Percentiles rank a stretch among this genome's conserved stretches.
Conservation (phyloP, 169 alveolate species). For the Plasmodium yoelii region DNA sequence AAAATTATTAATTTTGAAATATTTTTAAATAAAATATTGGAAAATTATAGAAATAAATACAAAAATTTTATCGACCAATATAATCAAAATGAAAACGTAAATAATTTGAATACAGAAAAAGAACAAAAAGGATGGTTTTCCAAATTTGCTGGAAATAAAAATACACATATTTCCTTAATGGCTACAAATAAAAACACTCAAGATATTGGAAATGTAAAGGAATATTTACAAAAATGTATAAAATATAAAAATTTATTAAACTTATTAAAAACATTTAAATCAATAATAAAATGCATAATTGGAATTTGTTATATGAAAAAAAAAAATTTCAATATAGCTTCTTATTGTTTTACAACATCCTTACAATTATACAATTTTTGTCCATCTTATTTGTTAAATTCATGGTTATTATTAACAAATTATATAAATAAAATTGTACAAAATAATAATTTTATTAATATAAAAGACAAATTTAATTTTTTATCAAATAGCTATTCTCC, state of each 20-base stretch:
- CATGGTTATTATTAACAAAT: slow-evolving; percentile 52
- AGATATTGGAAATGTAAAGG: not conserved
- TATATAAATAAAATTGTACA: slow-evolving; percentile 41
- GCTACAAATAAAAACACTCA: not conserved
- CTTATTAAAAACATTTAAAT: slow-evolving; percentile 11
- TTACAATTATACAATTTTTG: slow-evolving; percentile 16
- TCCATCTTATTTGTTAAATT: slow-evolving; percentile 30
- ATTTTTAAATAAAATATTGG: slow-evolving; percentile 5
- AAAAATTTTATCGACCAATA: too few species aligned
- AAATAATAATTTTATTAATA: slow-evolving; percentile 25
- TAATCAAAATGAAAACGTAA: not conserved
- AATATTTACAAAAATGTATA: slow-evolving; percentile 9
- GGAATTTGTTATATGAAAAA: slow-evolving; percentile 73
- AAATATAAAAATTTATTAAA: slow-evolving; percentile 13
- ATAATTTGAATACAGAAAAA: not conserved
- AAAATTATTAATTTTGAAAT: slow-evolving; percentile 38
- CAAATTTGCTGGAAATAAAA: not conserved
- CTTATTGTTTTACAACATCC: slow-evolving; percentile 49
- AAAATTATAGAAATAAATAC: slow-evolving; percentile 3
- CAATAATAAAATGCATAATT: slow-evolving; percentile 57
- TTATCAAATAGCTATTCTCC: not conserved
- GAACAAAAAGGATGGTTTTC: not conserved
- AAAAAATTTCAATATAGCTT: slow-evolving; percentile 51
- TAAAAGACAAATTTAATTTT: not conserved
- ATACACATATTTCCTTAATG: not conserved